A percentile compares a stretch with the other conserved stretches of the same genome.
These are phyloP conservation scores for Xylaria curta DNA, from an alignment of 495 filamentous ascomycete species.

Conservation along the genomic window DNA sequence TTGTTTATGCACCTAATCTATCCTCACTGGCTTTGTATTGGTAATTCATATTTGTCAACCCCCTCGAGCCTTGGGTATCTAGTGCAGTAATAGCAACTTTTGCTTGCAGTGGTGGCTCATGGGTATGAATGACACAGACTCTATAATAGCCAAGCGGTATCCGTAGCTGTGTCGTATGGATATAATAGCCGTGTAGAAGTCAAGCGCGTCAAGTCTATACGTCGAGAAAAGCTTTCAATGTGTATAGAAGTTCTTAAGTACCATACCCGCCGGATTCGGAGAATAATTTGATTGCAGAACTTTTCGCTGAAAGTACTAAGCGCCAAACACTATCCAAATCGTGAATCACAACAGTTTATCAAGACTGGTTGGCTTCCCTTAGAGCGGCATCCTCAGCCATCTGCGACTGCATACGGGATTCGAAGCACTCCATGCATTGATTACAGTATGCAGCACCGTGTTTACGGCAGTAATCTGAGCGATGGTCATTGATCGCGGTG, in stretches of 20 bases:
- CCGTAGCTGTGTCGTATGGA: not conserved
- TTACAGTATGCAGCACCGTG: not conserved
- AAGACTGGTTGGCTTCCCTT: not conserved
- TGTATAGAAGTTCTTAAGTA: not conserved
- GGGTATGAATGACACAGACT: not conserved
- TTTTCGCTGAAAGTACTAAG: not conserved
- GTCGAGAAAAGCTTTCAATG: not conserved
- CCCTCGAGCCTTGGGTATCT: not conserved
- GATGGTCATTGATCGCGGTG: too few relatives aligned
- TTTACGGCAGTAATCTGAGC: too few relatives aligned
- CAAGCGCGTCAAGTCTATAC: not conserved
- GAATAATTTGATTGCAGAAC: not conserved
- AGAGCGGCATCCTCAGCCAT: not conserved
- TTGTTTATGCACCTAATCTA: not conserved
- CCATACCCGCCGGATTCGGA: not conserved
- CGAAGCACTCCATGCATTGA: not conserved
- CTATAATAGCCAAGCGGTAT: not conserved
- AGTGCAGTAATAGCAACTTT: not conserved
- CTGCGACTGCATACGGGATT: not conserved
- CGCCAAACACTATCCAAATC: not conserved
- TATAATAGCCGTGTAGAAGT: not conserved
- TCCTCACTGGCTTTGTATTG: not conserved
- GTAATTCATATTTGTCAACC: not conserved
- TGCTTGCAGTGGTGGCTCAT: not conserved
- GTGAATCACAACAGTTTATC: not conserved